Conservation (phyloP, 2,329 filamentous ascomycete species). For the Talaromyces piceae region DNA sequence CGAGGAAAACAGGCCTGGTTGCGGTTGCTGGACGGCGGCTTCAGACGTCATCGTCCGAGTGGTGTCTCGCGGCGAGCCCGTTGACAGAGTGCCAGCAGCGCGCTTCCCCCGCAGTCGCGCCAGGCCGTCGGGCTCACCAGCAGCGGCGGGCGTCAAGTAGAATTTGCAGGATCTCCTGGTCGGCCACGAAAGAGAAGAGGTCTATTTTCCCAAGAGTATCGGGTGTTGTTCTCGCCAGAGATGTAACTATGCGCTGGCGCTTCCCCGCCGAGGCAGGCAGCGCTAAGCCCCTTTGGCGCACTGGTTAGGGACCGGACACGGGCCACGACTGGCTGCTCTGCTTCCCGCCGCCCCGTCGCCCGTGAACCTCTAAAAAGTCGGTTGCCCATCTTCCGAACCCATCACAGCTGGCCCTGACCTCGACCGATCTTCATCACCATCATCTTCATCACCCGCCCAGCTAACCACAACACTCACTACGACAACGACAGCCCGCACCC, state of each 20-base stretch:
- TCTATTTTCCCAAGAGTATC: too few species aligned
- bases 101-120: neutral
- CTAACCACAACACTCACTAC: conserved; percentile 1
- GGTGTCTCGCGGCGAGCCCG: too few species aligned
- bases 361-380: neutral
- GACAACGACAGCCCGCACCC: neutral
- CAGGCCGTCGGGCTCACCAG: neutral
- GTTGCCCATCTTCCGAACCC: neutral
- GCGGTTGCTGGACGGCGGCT: too few species aligned
- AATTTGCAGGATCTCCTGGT: too few species aligned
- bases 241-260: neutral
- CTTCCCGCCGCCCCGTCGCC: neutral
- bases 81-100: too few species aligned
- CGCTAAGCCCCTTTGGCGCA: neutral
- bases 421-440: conserved; percentile 6
- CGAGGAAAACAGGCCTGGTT: too few species aligned
- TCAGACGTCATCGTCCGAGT: neutral
- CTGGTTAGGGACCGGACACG: neutral
- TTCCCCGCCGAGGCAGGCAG: neutral
- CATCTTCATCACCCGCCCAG: neutral
- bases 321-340: neutral
- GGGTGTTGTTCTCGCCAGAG: too few species aligned
- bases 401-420: neutral
- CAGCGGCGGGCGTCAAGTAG: too few species aligned
- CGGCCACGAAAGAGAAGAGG: too few species aligned